Base-by-base conservation (phyloP, 805 yeast species). In the Nakazawaea wyomingensis region DNA sequence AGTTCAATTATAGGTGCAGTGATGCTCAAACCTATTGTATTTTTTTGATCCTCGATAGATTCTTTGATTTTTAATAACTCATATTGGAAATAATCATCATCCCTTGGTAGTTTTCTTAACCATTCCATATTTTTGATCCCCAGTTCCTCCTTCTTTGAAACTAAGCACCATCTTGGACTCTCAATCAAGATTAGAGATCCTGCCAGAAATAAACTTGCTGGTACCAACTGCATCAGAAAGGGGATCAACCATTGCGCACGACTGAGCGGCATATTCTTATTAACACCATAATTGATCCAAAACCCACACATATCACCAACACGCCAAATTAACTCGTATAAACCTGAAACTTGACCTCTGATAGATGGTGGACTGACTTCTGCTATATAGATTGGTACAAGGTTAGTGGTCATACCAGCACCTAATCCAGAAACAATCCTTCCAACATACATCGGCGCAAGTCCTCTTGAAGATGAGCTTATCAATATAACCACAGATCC, bases 351-450 rank as follows among this genome's bases (percentile, higher is more conserved):
- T 46, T 63, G 62, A 16, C 77, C 78, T 52, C 77, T 59, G 32
- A 69, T 64, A 3, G 67, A 57, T 4, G 74, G 61, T 2, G 76
- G 76, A 3, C 69, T 56, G 19, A 66, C 64, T 45, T 72, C 77
- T 4, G 71, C 60, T 7, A 72, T 60, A 46, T 69, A 72, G 32
- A 71, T 64, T 4, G 79, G 78, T 1, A 74, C 74, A 44, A 74
- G 56, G 53, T 68, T 66, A 1, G 79, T 65, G 32, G 75, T 63
- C 10, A 71, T 69, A 3, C 82, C 82, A 40, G 74, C 72, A 21
- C 78, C 78, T 8, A 76, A 34, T 6, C 82, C 82, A 20, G 75
- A 63, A 38, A 75, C 52, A 34, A 70, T 69, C 48, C 82, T 62
- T 10, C 82, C 82, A 1, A 75, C 71, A 47, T 74, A 72, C 41